These are phyloP conservation scores for Colletotrichum nymphaeae DNA, from an alignment of 2,329 filamentous ascomycete genomes.

Conservation along the genomic window DNA sequence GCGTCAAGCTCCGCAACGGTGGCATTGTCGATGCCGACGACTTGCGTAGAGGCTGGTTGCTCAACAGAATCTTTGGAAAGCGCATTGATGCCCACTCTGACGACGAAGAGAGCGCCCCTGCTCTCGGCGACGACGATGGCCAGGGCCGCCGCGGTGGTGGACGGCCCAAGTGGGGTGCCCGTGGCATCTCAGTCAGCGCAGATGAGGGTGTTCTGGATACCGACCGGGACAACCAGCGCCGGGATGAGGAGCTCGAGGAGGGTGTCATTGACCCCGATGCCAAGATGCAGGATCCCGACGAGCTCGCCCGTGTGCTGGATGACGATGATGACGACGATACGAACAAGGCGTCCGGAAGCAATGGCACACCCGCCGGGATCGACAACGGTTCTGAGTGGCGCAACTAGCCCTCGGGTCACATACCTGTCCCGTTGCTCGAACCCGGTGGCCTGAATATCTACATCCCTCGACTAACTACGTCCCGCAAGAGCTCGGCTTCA, in stretches of 20 bases:
- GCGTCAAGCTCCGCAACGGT: slow-evolving; percentile 90
- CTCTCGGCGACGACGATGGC: slow-evolving; percentile 51
- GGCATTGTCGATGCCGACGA: slow-evolving; percentile 93
- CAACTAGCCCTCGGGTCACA: slow-evolving; percentile 18
- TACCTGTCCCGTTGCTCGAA: background rate
- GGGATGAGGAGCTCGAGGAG: slow-evolving; percentile 53
- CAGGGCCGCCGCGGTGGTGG: slow-evolving; percentile 40
- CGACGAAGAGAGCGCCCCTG: slow-evolving; percentile 70
- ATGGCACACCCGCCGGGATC: slow-evolving; percentile 51
- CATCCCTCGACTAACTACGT: background rate
- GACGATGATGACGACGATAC: slow-evolving; percentile 66
- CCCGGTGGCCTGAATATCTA: background rate
- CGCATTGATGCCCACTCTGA: slow-evolving; percentile 61
- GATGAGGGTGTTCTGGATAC: slow-evolving; percentile 69
- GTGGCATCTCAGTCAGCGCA: slow-evolving; percentile 75
- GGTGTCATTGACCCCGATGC: slow-evolving; percentile 69
- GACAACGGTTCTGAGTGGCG: slow-evolving; percentile 60
- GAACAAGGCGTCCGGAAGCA: slow-evolving; percentile 38
- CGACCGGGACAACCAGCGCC: slow-evolving; percentile 57
- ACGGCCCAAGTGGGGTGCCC: slow-evolving; percentile 70
- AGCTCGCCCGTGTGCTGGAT: slow-evolving; percentile 69
- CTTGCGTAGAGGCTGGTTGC: slow-evolving; percentile 84
- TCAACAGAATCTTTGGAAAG: slow-evolving; percentile 80
- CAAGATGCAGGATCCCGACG: slow-evolving; percentile 75
- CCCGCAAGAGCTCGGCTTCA: background rate